phyloP scores from a whole-genome alignment of 352 stramenopile genomes.

The Phytophthora capsici region DNA sequence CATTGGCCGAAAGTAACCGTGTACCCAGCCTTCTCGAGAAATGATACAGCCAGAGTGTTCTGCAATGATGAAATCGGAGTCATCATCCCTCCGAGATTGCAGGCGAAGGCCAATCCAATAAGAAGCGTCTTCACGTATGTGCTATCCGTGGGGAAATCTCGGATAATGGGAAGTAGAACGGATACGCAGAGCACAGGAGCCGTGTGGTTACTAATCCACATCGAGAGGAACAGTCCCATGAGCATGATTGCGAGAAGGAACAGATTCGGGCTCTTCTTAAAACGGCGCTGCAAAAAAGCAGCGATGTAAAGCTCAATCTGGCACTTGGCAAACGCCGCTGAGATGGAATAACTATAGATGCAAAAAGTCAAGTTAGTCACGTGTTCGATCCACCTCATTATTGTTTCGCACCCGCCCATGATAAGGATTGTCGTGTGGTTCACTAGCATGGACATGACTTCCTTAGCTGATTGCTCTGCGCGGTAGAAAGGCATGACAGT shows the following conservation, averaged over 20 bases:
- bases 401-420: constrained; percentile 81
- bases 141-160: constrained; percentile 86
- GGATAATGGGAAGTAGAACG: constrained; percentile 89
- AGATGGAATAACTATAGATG: constrained; percentile 78
- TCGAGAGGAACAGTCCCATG: constrained; percentile 92
- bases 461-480: constrained; percentile 80
- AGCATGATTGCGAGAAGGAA: constrained; percentile 94
- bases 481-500: background rate
- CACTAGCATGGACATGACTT: constrained; percentile 90
- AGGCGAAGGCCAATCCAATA: constrained; percentile 93
- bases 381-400: background rate
- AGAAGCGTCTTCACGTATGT: constrained; percentile 91
- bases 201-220: constrained; percentile 95
- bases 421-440: constrained; percentile 95
- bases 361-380: constrained; percentile 1
- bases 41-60: constrained; percentile 87
- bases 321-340: constrained; percentile 90
- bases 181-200: constrained; percentile 92
- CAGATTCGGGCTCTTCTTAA: constrained; percentile 90
- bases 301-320: constrained; percentile 94
- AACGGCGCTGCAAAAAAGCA: constrained; percentile 85
- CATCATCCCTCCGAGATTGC: constrained; percentile 94
- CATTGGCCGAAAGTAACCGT: constrained; percentile 91
- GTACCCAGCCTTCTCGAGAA: constrained; percentile 88
- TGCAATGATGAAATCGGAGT: constrained; percentile 93